Percentiles rank a stretch among this genome's conserved stretches.
Evolutionary conservation across 192 early-diverging fungal species (phyloP).

Genomic region (Borealophlyctis nickersoniae): DNA sequence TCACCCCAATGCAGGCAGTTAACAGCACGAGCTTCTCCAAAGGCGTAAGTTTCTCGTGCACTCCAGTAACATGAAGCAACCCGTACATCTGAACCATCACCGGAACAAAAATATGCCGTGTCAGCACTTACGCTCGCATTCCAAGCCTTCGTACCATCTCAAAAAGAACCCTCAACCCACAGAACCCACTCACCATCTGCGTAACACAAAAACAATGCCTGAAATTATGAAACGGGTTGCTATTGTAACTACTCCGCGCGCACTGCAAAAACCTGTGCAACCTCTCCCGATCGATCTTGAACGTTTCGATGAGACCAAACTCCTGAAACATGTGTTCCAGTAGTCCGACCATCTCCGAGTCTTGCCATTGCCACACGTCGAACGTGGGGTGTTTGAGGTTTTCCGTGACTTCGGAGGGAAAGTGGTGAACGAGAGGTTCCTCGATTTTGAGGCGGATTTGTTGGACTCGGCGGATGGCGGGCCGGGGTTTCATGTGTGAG

Average conservation of each 20-base stretch:
- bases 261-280: constrained; percentile 36
- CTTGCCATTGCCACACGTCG: constrained; percentile 46
- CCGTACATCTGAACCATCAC: constrained; percentile 43
- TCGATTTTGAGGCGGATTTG: neutral
- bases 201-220: constrained; percentile 54
- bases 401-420: constrained; percentile 26
- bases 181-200: constrained; percentile 41
- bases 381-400: constrained; percentile 38
- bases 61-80: constrained; percentile 35
- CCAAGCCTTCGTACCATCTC: neutral
- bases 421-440: neutral
- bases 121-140: no score
- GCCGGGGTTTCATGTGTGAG: neutral
- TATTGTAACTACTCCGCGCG: constrained; percentile 40
- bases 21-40: constrained; percentile 43
- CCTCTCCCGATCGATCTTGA: constrained; percentile 37
- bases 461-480: neutral
- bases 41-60: constrained; percentile 33
- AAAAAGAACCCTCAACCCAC: neutral
- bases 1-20: constrained; percentile 23
- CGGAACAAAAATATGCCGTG: no score
- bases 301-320: constrained; percentile 36
- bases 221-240: constrained; percentile 55
- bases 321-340: constrained; percentile 44
- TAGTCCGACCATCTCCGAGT: constrained; percentile 37